Percentiles rank a stretch among this genome's conserved stretches.
Conservation (phyloP, 2,329 filamentous ascomycete species). For the Atkinsonella texensis region DNA sequence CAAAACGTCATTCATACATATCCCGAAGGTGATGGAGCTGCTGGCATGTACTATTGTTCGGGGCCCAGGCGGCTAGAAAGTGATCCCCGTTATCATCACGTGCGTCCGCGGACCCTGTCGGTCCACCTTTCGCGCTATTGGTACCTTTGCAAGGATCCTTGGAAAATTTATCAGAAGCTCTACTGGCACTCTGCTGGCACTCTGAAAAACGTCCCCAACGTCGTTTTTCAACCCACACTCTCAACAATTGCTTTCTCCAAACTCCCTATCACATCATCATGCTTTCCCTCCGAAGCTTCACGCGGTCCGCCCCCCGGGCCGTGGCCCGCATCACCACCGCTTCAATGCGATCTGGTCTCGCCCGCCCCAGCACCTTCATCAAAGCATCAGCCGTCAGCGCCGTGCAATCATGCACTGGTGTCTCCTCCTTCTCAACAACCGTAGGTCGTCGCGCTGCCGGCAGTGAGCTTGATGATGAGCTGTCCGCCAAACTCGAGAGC, state of each 20-base stretch:
- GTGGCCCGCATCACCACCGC: slow-evolving; percentile 44
- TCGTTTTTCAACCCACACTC: slow-evolving; percentile 1
- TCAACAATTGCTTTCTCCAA: slow-evolving; percentile 2
- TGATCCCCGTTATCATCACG: not conserved
- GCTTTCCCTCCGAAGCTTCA: slow-evolving; percentile 55
- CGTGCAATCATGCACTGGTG: slow-evolving; percentile 20
- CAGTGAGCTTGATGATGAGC: slow-evolving; percentile 58
- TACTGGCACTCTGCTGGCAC: not conserved
- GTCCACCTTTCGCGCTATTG: not conserved
- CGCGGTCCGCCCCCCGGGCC: slow-evolving; percentile 55
- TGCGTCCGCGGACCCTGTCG: not conserved
- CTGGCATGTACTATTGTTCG: not conserved
- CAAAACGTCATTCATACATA: not conserved
- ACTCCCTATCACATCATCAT: slow-evolving; percentile 32
- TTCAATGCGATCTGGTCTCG: slow-evolving; percentile 33
- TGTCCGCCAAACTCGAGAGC: slow-evolving; percentile 72
- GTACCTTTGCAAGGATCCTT: not conserved
- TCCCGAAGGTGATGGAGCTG: not conserved
- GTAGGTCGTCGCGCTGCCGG: slow-evolving; percentile 27
- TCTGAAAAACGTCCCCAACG: not conserved
- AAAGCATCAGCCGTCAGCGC: slow-evolving; percentile 28
- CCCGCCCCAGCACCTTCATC: slow-evolving; percentile 36
- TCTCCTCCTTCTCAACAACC: slow-evolving; percentile 36
- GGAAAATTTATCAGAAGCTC: not conserved
- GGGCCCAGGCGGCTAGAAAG: too few relatives aligned